phyloP scores from a whole-genome alignment of 2,329 filamentous ascomycete species.

The Epichloe brachyelytri region DNA sequence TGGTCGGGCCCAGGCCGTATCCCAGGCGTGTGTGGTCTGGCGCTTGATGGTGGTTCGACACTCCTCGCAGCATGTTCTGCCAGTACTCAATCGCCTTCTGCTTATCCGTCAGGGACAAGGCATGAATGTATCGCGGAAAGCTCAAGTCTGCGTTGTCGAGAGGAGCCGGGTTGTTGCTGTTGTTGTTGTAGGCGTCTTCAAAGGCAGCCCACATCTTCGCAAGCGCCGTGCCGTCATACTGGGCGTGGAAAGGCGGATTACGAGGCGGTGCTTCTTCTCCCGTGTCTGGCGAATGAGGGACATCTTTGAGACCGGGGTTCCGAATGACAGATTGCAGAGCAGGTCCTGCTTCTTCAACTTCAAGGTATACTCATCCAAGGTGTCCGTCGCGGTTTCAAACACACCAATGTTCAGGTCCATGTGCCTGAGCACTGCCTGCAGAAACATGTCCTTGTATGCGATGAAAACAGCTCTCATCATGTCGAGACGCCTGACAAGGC shows the following conservation, averaged over 20 bases:
- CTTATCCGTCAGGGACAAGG: background rate
- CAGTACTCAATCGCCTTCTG: background rate
- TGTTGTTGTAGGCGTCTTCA: background rate
- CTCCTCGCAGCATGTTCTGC: slow-evolving; percentile 1
- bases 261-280: background rate
- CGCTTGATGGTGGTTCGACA: background rate
- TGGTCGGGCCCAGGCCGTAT: slow-evolving; percentile 1
- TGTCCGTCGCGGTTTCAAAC: background rate
- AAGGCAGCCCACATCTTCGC: slow-evolving; percentile 1
- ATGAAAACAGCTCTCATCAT: slow-evolving; percentile 3
- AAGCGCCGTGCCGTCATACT: slow-evolving; percentile 4
- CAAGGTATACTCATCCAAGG: slow-evolving; percentile 1
- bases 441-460: slow-evolving; percentile 2
- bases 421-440: background rate
- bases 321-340: background rate
- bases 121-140: background rate
- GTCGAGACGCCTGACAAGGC: background rate
- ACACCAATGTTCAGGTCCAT: background rate
- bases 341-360: slow-evolving; percentile 1
- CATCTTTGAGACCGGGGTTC: background rate
- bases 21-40: slow-evolving; percentile 1
- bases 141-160: background rate
- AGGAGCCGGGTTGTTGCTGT: background rate
- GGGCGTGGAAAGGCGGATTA: slow-evolving; percentile 2
- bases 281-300: background rate